Percentiles rank a stretch among this genome's conserved stretches.
phyloP scores from a whole-genome alignment of 2,329 filamentous ascomycete species.

The Aspergillus proliferans region DNA sequence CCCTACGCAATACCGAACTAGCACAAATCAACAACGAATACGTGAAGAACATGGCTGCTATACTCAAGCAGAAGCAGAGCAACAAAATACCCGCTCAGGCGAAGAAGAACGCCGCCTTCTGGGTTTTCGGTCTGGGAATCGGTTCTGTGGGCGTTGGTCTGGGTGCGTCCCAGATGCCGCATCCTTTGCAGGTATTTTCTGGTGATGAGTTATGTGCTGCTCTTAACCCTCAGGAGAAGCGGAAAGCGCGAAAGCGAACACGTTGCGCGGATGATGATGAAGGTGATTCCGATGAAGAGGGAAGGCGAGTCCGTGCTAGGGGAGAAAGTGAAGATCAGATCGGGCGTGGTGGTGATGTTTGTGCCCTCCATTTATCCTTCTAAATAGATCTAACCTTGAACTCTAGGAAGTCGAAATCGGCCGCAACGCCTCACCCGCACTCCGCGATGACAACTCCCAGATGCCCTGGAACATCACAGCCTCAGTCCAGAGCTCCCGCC shows the following conservation, averaged over 20 bases:
- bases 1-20: slow-evolving; percentile 53
- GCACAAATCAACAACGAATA: slow-evolving; percentile 55
- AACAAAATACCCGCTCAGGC: slow-evolving; percentile 42
- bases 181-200: slow-evolving; percentile 54
- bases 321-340: slow-evolving; percentile 28
- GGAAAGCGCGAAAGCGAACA: slow-evolving; percentile 22
- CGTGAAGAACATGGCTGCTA: slow-evolving; percentile 52
- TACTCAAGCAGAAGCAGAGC: slow-evolving; percentile 39
- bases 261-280: slow-evolving; percentile 16
- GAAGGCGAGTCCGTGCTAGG: slow-evolving; percentile 35
- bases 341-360: slow-evolving; percentile 31
- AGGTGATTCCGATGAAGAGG: slow-evolving; percentile 17
- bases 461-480: slow-evolving; percentile 64
- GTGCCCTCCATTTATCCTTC: neutral
- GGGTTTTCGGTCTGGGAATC: slow-evolving; percentile 54
- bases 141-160: slow-evolving; percentile 47
- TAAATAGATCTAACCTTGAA: neutral
- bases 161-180: slow-evolving; percentile 33
- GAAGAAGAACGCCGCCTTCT: slow-evolving; percentile 58
- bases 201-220: slow-evolving; percentile 49
- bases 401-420: slow-evolving; percentile 58
- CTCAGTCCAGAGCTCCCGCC: slow-evolving; percentile 49
- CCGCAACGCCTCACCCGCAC: slow-evolving; percentile 58
- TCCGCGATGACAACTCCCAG: slow-evolving; percentile 62
- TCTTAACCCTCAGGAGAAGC: slow-evolving; percentile 33